These are phyloP conservation scores for Globisporangium heterothallicum DNA, from an alignment of 352 stramenopile genomes.

Conservation along the genomic window DNA sequence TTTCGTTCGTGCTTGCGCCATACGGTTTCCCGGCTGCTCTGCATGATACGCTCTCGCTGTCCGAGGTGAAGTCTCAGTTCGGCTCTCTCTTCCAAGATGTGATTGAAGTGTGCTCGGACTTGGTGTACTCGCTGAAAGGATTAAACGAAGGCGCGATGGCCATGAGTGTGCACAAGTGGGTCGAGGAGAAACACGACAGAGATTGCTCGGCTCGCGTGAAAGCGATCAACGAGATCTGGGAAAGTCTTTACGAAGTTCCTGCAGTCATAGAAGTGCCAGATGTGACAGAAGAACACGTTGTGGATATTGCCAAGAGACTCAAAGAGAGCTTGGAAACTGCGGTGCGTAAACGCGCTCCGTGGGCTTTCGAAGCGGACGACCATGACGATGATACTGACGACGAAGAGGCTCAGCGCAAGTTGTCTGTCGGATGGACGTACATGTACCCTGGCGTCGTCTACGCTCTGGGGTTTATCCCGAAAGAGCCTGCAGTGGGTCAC, in stretches of 20 bases:
- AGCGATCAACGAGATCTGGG: conserved; percentile 71
- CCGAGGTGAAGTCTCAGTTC: conserved; percentile 68
- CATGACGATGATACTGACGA: conserved; percentile 8
- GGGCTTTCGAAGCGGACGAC: conserved; percentile 33
- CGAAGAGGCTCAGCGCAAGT: conserved; percentile 14
- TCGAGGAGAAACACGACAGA: conserved; percentile 59
- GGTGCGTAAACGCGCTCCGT: conserved; percentile 56
- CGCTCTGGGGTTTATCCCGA: conserved; percentile 56
- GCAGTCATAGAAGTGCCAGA: conserved; percentile 64
- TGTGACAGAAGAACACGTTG: conserved; percentile 34
- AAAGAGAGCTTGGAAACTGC: conserved; percentile 28
- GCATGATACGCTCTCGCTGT: conserved; percentile 51
- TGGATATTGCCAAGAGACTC: conserved; percentile 43
- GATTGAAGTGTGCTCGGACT: conserved; percentile 78
- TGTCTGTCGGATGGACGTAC: conserved; percentile 32
- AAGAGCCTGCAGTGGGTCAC: conserved; percentile 27
- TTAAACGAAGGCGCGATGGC: conserved; percentile 82
- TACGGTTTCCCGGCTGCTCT: conserved; percentile 64
- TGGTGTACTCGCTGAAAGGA: conserved; percentile 72
- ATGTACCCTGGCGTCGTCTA: conserved; percentile 77
- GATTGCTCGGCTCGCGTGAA: conserved; percentile 71
- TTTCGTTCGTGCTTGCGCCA: conserved; percentile 78
- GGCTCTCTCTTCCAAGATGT: conserved; percentile 79
- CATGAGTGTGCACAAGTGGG: conserved; percentile 86
- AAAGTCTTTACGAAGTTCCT: conserved; percentile 56